Evolutionary conservation across 2,329 filamentous ascomycete species (phyloP).

Genomic region (Fusarium liriodendri): DNA sequence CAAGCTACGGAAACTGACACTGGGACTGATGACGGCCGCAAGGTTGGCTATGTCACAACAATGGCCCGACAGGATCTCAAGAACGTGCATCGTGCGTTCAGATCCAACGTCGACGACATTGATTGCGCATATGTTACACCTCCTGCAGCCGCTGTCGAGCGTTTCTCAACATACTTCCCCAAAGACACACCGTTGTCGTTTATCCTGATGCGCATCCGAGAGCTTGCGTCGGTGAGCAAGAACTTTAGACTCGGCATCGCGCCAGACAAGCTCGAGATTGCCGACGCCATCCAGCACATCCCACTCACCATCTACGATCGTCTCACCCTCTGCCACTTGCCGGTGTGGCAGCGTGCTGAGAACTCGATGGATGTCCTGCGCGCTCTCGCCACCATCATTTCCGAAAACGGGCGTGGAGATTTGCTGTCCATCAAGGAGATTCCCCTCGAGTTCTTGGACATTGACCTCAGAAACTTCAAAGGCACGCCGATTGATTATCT

Average conservation of each 20-base stretch:
- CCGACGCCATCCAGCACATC: constrained; percentile 80
- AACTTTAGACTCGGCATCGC: constrained; percentile 75
- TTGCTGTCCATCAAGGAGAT: constrained; percentile 78
- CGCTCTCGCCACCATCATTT: constrained; percentile 76
- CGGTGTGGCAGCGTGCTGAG: constrained; percentile 66
- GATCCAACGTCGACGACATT: constrained; percentile 72
- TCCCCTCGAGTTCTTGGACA: constrained; percentile 79
- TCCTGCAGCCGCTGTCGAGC: constrained; percentile 75
- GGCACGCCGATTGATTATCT: constrained; percentile 67
- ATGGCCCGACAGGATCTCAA: constrained; percentile 77
- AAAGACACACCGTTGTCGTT: constrained; percentile 84
- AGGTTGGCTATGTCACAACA: constrained; percentile 81
- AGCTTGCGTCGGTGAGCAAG: constrained; percentile 71
- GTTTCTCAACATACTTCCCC: constrained; percentile 86
- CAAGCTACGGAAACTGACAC: constrained; percentile 26
- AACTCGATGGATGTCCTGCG: constrained; percentile 63
- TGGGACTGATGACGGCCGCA: constrained; percentile 45
- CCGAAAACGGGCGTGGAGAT: constrained; percentile 72
- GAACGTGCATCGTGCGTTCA: constrained; percentile 72
- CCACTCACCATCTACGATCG: constrained; percentile 79
- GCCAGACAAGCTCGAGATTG: constrained; percentile 70
- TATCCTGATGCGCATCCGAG: constrained; percentile 79
- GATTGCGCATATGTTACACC: constrained; percentile 79
- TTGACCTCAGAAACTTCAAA: constrained; percentile 58
- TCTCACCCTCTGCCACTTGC: constrained; percentile 79